Conservation (phyloP, 2,329 filamentous ascomycete species). For the Cytospora leucostoma region DNA sequence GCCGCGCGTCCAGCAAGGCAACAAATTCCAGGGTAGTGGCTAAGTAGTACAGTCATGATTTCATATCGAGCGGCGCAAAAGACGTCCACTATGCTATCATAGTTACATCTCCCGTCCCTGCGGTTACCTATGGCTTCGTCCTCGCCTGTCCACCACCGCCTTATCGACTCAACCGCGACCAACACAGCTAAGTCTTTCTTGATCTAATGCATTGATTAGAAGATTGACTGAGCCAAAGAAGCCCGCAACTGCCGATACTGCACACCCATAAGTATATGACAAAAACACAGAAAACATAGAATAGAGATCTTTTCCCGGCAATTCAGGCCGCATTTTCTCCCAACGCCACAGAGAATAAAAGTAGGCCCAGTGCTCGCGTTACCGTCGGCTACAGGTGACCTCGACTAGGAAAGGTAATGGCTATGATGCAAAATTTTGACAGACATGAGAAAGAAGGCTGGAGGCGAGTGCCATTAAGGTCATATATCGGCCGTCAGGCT, state of each 20-base stretch:
- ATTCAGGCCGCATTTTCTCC: neutral
- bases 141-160: neutral
- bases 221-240: neutral
- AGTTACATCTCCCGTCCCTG: slow-evolving; percentile 3
- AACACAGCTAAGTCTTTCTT: neutral
- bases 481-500: slow-evolving; percentile 38
- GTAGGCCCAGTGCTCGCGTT: slow-evolving; percentile 16
- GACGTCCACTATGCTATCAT: neutral
- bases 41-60: neutral
- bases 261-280: neutral
- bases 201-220: neutral
- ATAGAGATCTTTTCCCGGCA: slow-evolving; percentile 11
- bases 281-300: neutral
- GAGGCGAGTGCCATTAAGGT: slow-evolving; percentile 2
- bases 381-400: slow-evolving; percentile 19
- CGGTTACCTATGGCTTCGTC: slow-evolving; percentile 13
- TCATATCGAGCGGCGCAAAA: slow-evolving; percentile 7
- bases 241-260: neutral
- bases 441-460: neutral
- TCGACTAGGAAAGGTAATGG: slow-evolving; percentile 12
- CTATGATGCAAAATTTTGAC: slow-evolving; percentile 13
- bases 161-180: slow-evolving; percentile 2
- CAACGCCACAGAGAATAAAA: slow-evolving; percentile 17
- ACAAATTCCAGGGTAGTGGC: neutral
- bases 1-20: neutral